Conservation (phyloP, 305 asterid species). For the Plantago rigida region DNA sequence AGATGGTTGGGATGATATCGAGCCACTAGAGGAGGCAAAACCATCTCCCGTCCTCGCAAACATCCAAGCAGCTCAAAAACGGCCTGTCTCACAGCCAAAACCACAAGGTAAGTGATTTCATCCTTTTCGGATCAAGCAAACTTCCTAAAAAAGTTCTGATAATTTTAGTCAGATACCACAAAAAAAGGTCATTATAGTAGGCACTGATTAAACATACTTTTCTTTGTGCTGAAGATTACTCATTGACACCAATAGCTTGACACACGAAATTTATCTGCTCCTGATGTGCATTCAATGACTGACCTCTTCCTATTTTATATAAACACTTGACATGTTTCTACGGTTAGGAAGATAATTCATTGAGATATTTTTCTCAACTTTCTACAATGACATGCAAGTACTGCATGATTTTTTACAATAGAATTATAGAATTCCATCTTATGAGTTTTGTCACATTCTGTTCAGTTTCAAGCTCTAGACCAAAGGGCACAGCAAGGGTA, state of each 20-base stretch:
- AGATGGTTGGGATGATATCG: conserved; percentile 91
- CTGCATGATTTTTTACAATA: background rate
- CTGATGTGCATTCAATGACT: too few species aligned
- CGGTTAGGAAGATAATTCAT: background rate
- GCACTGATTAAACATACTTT: too few species aligned
- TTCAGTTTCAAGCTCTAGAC: conserved; percentile 53
- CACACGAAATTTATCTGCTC: too few species aligned
- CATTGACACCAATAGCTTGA: too few species aligned
- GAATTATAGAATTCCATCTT: conserved; percentile 11
- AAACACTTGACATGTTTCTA: background rate
- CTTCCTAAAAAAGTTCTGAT: background rate
- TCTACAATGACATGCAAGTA: background rate
- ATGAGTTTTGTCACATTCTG: conserved; percentile 11
- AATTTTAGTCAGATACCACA: too few species aligned
- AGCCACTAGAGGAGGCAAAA: conserved; percentile 69
- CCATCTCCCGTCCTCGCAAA: conserved; percentile 70
- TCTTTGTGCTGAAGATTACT: too few species aligned
- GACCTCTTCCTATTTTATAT: background rate
- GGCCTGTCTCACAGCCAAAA: conserved; percentile 64
- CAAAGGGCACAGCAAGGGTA: conserved; percentile 38
- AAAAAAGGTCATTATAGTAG: too few species aligned
- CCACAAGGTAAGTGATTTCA: conserved; percentile 45
- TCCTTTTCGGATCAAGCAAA: background rate
- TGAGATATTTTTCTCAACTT: background rate
- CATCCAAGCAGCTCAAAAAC: conserved; percentile 87